Percentiles rank a stretch among this genome's conserved stretches.
These are phyloP conservation scores for Hypoxylon sp. DNA, from an alignment of 2,329 filamentous ascomycete genomes.

Conservation along the genomic window DNA sequence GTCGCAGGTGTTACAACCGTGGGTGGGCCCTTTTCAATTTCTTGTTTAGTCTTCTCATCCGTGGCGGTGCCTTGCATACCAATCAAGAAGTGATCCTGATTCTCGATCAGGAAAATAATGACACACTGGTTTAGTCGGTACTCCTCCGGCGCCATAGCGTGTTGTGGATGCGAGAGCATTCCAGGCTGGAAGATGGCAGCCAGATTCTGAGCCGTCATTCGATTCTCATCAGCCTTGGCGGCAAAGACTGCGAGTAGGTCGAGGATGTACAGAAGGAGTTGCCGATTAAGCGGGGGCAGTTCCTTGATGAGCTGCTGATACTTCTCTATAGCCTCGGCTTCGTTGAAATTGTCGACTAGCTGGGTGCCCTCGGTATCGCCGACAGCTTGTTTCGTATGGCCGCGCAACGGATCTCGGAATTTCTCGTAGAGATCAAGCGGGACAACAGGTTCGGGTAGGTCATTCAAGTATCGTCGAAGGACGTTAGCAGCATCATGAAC, in stretches of 20 bases:
- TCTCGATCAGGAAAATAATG: conserved; percentile 96
- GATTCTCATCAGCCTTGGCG: conserved; percentile 95
- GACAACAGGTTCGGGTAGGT: conserved; percentile 96
- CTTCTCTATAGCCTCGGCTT: conserved; percentile 79
- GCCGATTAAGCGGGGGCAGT: conserved; percentile 91
- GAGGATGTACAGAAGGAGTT: conserved; percentile 94
- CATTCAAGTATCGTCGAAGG: conserved; percentile 93
- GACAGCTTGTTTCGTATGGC: conserved; percentile 79
- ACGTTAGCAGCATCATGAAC: conserved; percentile 99
- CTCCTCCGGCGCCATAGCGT: conserved; percentile 95
- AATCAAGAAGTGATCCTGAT: conserved; percentile 97
- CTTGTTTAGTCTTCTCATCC: conserved; percentile 80
- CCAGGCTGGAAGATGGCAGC: conserved; percentile 98
- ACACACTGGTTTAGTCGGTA: conserved; percentile 97
- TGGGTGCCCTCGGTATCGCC: conserved; percentile 78
- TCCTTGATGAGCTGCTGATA: conserved; percentile 95
- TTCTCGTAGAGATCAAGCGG: conserved; percentile 92
- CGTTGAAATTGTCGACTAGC: conserved; percentile 80
- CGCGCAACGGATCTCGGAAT: conserved; percentile 86
- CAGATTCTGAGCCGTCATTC: conserved; percentile 95
- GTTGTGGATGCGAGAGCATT: conserved; percentile 91
- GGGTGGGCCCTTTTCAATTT: conserved; percentile 78
- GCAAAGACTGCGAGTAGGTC: conserved; percentile 97
- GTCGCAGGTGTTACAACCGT: conserved; percentile 65
- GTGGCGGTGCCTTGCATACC: conserved; percentile 99